phyloP scores from a whole-genome alignment of 768 basidiomycete genomes.

The Mycena floridula region DNA sequence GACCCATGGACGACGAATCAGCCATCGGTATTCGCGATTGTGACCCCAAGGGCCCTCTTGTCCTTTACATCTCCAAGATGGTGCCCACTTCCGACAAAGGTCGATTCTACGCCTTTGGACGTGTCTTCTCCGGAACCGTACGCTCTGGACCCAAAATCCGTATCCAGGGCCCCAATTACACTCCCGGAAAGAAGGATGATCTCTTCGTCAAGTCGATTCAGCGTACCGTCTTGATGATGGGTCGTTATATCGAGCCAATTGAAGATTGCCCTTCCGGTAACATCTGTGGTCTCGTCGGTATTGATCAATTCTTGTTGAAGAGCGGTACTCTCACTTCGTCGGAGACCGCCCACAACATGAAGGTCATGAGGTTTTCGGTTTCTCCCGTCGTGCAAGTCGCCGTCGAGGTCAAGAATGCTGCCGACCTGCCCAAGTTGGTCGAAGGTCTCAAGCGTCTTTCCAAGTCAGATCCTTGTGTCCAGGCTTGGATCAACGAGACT shows the following conservation, averaged over 20 bases:
- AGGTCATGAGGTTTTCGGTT: conserved; percentile 99
- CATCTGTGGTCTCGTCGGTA: conserved; percentile 98
- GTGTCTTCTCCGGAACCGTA: conserved; percentile 99
- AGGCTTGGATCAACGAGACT: conserved; percentile 85
- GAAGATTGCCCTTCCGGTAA: conserved; percentile 99
- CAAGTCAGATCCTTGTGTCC: conserved; percentile 99
- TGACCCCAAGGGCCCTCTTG: conserved; percentile 92
- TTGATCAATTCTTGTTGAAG: conserved; percentile 99
- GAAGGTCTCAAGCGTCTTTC: conserved; percentile 99
- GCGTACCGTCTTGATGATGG: conserved; percentile 99
- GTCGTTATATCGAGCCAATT: conserved; percentile 95
- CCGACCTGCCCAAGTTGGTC: conserved; percentile 98
- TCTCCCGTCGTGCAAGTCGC: conserved; percentile 99
- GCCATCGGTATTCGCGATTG: conserved; percentile 98
- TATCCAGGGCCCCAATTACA: conserved; percentile 98
- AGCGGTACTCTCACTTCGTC: conserved; percentile 96
- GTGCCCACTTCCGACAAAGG: conserved; percentile 99
- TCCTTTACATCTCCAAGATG: conserved; percentile 99
- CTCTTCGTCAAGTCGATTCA: conserved; percentile 97
- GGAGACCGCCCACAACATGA: conserved; percentile 99
- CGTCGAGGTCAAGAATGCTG: conserved; percentile 99
- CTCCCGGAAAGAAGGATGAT: conserved; percentile 98
- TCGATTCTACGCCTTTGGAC: conserved; percentile 99
- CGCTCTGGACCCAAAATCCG: conserved; percentile 96
- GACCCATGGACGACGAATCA: conserved; percentile 99